These are phyloP conservation scores for Stachybotrys elegans DNA, from an alignment of 2,329 filamentous ascomycete genomes.

Conservation along the genomic window DNA sequence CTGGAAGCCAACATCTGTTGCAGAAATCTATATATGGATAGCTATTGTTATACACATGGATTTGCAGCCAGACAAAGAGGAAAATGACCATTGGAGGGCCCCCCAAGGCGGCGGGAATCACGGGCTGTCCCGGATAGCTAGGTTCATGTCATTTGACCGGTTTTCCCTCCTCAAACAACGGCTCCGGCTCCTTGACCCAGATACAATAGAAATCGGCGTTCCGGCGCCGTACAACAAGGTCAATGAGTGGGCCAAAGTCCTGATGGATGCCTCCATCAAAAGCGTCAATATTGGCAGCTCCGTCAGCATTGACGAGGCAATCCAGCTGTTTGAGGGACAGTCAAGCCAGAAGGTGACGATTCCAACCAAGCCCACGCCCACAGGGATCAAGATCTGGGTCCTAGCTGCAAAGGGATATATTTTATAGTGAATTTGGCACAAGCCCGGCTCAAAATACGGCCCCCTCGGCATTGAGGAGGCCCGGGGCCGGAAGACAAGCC, in stretches of 20 bases:
- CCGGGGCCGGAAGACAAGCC: background rate
- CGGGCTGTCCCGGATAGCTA: constrained; percentile 1
- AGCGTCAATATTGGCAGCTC: constrained; percentile 2
- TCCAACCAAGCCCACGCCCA: background rate
- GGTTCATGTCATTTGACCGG: constrained; percentile 2
- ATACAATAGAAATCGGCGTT: background rate
- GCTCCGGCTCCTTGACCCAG: constrained; percentile 1
- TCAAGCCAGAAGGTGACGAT: background rate
- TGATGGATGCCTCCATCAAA: constrained; percentile 2
- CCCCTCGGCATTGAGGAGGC: background rate
- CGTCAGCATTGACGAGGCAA: background rate
- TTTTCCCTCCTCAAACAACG: constrained; percentile 1
- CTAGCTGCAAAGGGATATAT: constrained; percentile 2
- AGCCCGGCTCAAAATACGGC: background rate
- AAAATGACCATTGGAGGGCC: constrained; percentile 1
- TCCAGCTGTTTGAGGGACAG: constrained; percentile 1
- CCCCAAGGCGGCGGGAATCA: background rate
- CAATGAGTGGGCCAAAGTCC: constrained; percentile 1
- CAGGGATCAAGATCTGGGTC: constrained; percentile 1
- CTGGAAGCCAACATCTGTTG: background rate
- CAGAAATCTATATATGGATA: constrained; percentile 1
- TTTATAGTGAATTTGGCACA: background rate
- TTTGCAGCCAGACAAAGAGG: background rate
- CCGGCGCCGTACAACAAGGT: background rate
- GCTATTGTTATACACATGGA: constrained; percentile 1